Conservation (phyloP, 2,329 filamentous ascomycete species). For the Penicillium decumbens region DNA sequence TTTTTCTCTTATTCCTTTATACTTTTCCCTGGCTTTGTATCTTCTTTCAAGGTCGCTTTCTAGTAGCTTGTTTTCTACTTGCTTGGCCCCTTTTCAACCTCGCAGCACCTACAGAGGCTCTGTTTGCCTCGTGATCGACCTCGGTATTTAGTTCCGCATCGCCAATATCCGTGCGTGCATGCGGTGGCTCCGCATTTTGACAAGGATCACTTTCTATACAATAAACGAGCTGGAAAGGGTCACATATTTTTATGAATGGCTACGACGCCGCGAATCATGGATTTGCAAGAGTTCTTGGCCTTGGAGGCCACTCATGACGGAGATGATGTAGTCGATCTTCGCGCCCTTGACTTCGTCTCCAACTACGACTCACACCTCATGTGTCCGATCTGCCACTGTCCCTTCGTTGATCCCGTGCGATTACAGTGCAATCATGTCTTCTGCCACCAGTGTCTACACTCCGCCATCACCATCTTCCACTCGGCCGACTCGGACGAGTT, state of each 20-base stretch:
- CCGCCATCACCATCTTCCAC: conserved; percentile 41
- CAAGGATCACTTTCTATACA: conserved; percentile 2
- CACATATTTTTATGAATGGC: background rate
- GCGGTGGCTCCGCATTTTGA: conserved; percentile 10
- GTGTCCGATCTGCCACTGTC: conserved; percentile 61
- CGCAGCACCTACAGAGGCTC: conserved; percentile 22
- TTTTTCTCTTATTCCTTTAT: conserved; percentile 6
- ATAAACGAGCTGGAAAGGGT: background rate
- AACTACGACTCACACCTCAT: conserved; percentile 57
- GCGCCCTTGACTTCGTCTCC: conserved; percentile 55
- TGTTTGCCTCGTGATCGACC: conserved; percentile 9
- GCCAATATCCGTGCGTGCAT: conserved; percentile 10
- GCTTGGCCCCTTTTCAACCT: conserved; percentile 10
- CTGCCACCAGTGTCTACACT: conserved; percentile 55
- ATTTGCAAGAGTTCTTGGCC: conserved; percentile 30
- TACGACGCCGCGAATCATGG: conserved; percentile 22
- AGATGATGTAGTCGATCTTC: conserved; percentile 48
- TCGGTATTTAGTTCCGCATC: conserved; percentile 17
- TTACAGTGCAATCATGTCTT: conserved; percentile 61
- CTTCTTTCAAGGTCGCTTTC: background rate
- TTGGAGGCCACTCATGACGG: conserved; percentile 27
- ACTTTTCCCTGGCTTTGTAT: background rate
- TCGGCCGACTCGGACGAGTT: conserved; percentile 32
- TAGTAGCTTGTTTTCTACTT: background rate
- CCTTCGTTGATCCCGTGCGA: conserved; percentile 56